Conservation (phyloP, 108 stramenopile genomes). For the Skeletonema costatum region DNA sequence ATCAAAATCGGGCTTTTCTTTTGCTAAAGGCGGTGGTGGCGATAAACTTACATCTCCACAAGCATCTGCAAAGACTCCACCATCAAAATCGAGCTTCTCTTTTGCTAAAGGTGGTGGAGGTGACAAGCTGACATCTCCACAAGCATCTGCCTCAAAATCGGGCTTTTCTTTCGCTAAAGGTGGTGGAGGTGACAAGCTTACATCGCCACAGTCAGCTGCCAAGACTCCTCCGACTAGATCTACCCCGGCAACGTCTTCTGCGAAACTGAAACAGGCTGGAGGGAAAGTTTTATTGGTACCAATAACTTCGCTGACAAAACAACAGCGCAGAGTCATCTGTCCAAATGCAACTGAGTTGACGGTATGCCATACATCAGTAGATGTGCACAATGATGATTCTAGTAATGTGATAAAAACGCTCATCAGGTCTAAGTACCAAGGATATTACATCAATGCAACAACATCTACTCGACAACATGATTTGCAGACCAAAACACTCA, state of each 20-base stretch:
- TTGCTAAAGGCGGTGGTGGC: constrained; percentile 67
- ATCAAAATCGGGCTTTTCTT: constrained; percentile 61
- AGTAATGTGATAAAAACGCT: constrained; percentile 36
- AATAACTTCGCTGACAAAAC: constrained; percentile 12
- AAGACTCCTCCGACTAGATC: constrained; percentile 6
- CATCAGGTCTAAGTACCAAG: constrained; percentile 36
- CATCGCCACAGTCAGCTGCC: constrained; percentile 10
- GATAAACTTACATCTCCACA: constrained; percentile 37
- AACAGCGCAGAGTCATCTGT: constrained; percentile 15
- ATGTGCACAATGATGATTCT: constrained; percentile 1
- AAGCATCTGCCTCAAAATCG: constrained; percentile 27
- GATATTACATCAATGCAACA: constrained; percentile 19
- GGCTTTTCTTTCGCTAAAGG: constrained; percentile 73
- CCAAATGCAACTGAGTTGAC: constrained; percentile 31
- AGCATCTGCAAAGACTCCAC: constrained; percentile 1
- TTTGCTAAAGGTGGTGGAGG: constrained; percentile 71
- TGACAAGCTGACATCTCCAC: constrained; percentile 33
- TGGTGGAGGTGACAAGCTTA: constrained; percentile 56
- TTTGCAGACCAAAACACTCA: neutral
- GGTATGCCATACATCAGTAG: constrained; percentile 11
- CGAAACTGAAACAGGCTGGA: neutral
- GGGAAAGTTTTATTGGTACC: constrained; percentile 24
- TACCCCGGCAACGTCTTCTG: neutral
- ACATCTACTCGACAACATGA: neutral
- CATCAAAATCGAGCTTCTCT: constrained; percentile 57